Evolutionary conservation across 2,329 filamentous ascomycete genomes (phyloP).

Genomic region (Thelonectria olida): DNA sequence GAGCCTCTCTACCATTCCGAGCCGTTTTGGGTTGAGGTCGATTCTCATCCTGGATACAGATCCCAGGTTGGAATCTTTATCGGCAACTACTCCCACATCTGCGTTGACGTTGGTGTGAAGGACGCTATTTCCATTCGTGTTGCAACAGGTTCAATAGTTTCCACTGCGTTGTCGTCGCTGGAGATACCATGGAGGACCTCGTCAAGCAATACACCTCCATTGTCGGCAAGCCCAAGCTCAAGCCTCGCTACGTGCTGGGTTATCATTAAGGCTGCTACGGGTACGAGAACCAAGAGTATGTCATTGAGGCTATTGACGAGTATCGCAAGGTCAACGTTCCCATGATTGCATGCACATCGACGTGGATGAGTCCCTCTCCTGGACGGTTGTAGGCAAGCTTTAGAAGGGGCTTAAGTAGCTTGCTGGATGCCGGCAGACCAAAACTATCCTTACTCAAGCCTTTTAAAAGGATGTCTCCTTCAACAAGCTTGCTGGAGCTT

Average conservation of each 20-base stretch:
- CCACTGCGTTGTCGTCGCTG: conserved; percentile 43
- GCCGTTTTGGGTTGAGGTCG: conserved; percentile 48
- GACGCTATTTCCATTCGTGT: conserved; percentile 40
- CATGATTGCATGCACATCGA: conserved; percentile 51
- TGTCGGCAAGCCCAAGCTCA: conserved; percentile 48
- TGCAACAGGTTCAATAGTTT: conserved; percentile 47
- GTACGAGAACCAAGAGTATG: too few species aligned
- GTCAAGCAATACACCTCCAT: conserved; percentile 41
- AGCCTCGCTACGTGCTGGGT: conserved; percentile 48
- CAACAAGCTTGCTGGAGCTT: too few species aligned
- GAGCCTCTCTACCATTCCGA: conserved; percentile 49
- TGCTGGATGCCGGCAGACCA: too few species aligned
- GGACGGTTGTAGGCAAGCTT: too few species aligned
- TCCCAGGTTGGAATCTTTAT: conserved; percentile 43
- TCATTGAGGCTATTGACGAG: too few species aligned
- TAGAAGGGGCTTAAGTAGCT: too few species aligned
- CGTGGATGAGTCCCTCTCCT: too few species aligned
- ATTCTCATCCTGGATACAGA: conserved; percentile 39
- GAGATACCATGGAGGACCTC: conserved; percentile 42
- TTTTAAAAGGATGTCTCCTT: too few species aligned
- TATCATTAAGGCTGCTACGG: conserved; percentile 44
- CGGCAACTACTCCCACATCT: conserved; percentile 51
- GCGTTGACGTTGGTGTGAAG: conserved; percentile 45
- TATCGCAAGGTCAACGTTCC: conserved; percentile 33
- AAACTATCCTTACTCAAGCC: too few species aligned